Evolutionary conservation across 73 alveolate genomes (phyloP), one percentile per base, ranked within the genome.

Genomic region (Durusdinium trenchii): DNA sequence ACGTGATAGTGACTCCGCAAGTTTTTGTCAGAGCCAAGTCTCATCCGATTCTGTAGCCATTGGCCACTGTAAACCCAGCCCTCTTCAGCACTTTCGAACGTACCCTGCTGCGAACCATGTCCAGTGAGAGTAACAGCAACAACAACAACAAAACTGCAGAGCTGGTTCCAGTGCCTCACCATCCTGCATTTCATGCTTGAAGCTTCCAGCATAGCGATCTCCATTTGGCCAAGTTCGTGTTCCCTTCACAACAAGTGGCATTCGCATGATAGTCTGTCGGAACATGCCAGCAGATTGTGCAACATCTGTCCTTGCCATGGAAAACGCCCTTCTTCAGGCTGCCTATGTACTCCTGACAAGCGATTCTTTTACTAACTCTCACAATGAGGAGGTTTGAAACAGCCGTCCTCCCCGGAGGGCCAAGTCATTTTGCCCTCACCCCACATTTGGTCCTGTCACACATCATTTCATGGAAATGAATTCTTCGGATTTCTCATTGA

Each of bases 151-250:
- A 26, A 16, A 43, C 30, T 7, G 30, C 46, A 14, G 92, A 81
- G 47, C 32, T 71, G 23, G 42, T 7, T n/a, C 67, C 14, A 67
- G 83, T 79, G 79, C 98, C 98, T 93, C 98, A 43, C 98, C 98
- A 60, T 93, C 98, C 62, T 93, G 98, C 98, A 93, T 93, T 16
- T 91, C 98, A 40, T 93, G 98, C 98, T 93, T 93, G 98, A 93
- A 93, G 92, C 81, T 93, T 26, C 98, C 98, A 26, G 98, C 98
- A n/a, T 73, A 93, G 81, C 91, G 98, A n/a, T 93, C 98, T 28
- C 91, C 91, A 43, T 93, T 93, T 18, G 98, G 98, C 98, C 98
- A 93, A 38, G 92, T 93, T 62, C 98, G 90, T 46, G 98, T 93
- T 47, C 98, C 98, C 98, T 93, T n/a, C 82, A 36, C 57, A 78